Base-by-base conservation (phyloP, 176 grass and related monocot species). In the Aegilops bicornis region DNA sequence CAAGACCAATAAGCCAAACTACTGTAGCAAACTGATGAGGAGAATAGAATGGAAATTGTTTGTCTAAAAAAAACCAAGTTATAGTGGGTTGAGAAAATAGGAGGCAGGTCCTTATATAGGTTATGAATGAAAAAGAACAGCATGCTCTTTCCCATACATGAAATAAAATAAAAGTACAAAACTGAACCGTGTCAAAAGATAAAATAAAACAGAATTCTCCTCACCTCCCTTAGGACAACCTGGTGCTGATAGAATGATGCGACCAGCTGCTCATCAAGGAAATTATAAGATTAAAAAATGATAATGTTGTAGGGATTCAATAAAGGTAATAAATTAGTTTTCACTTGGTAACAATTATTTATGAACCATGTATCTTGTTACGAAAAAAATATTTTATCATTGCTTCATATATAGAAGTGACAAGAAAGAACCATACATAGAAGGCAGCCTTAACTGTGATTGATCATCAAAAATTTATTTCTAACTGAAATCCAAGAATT, bases 171-270 rank as follows among this genome's bases (percentile, higher is more conserved):
- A 2, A 5, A 70, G 19, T n/a, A 39, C 68, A 70, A 39, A 70
- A 70, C 19, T n/a, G 33, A 70, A 39, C 9, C 35, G 0, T 11
- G 3, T 43, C 22, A 72, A 72, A 37, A 66, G 14, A 56, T 8
- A 76, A 40, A 82, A 82, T 72, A 56, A 86, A 86, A 56, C 0
- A 66, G 7, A 88, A 64, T 17, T 69, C 20, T 29, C 15, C 79
- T 89, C 90, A 95, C 96, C 93, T 87, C 85, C 95, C 96, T 92
- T 92, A 94, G 93, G 87, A 94, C 96, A 83, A 94, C 91, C 45
- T 94, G 62, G 72, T 95, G 96, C 75, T 98, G 96, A 91, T 91
- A 98, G 80, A 95, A 95, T 47, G 90, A 94, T 64, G 93, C 82
- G 25, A 92, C 90, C 68, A 98, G 74, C 96, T 98, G 88, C 84